phyloP scores from a whole-genome alignment of 371 early-diverging fungal genomes.

The Gilbertella persicaria region DNA sequence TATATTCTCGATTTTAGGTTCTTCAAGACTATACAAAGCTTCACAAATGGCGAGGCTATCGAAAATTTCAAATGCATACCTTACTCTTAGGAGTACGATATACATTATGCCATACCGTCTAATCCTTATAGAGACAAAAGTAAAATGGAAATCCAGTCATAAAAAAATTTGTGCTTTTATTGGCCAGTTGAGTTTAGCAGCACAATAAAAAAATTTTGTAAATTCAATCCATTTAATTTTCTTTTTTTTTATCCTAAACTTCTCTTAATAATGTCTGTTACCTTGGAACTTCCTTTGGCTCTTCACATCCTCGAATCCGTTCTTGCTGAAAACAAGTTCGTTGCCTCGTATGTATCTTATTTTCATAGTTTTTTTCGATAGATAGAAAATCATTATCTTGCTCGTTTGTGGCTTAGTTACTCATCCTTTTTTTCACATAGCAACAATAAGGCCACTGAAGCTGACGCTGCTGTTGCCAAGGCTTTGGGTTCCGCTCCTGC shows the following conservation, averaged over 20 bases:
- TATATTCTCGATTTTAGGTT: too few species aligned
- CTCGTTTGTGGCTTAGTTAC: conserved; percentile 16
- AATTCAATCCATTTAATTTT: conserved; percentile 4
- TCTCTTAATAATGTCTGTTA: conserved; percentile 52
- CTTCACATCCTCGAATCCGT: conserved; percentile 71
- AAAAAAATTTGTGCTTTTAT: background rate
- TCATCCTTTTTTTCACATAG: conserved; percentile 6
- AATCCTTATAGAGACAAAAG: too few species aligned
- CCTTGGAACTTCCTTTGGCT: conserved; percentile 61
- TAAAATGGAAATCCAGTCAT: background rate
- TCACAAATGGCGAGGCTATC: too few species aligned
- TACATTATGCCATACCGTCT: too few species aligned
- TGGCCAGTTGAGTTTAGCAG: background rate
- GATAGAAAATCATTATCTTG: background rate
- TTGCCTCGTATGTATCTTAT: conserved; percentile 60
- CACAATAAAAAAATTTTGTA: conserved; percentile 3
- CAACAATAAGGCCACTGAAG: conserved; percentile 36
- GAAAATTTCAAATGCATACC: too few species aligned
- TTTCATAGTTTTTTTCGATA: background rate
- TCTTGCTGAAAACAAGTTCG: conserved; percentile 74
- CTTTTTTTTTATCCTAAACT: conserved; percentile 14
- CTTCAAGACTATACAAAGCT: too few species aligned
- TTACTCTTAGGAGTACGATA: too few species aligned
- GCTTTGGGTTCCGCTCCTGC: conserved; percentile 46
- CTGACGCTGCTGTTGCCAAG: conserved; percentile 45